Evolutionary conservation across 768 basidiomycete species (phyloP).

Genomic region (Mycena crocata): DNA sequence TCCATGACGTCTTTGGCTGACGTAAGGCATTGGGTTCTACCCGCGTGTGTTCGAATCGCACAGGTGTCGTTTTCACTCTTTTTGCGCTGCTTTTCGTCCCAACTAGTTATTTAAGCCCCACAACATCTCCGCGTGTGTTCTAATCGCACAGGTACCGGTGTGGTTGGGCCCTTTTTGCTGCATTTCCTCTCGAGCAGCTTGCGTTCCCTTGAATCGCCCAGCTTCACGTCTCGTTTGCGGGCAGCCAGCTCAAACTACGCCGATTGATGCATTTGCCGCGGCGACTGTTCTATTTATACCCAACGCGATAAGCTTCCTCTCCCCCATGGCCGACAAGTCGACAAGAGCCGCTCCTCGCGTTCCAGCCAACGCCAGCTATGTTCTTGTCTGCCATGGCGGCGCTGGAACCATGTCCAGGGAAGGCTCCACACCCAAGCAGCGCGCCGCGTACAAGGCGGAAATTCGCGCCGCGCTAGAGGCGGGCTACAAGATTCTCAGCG

Average conservation of each 20-base stretch:
- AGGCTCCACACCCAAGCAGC: slow-evolving; percentile 69
- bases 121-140: not conserved
- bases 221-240: too few relatives aligned
- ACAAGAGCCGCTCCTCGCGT: not conserved
- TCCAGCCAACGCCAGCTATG: slow-evolving; percentile 12
- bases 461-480: slow-evolving; percentile 67
- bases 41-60: slow-evolving; percentile 9
- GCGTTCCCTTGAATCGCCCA: not conserved
- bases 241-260: too few relatives aligned
- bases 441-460: slow-evolving; percentile 65
- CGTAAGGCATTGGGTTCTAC: not conserved
- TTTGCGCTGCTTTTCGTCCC: not conserved
- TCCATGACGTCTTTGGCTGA: not conserved
- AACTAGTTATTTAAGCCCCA: not conserved
- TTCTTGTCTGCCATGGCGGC: slow-evolving; percentile 84
- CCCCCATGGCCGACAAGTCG: slow-evolving; percentile 19
- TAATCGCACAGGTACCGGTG: not conserved
- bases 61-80: too few relatives aligned
- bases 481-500: slow-evolving; percentile 70
- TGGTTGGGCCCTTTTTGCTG: not conserved
- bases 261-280: not conserved
- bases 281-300: not conserved
- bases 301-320: not conserved
- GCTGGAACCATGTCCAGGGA: slow-evolving; percentile 76
- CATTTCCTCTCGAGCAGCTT: not conserved